phyloP scores from a whole-genome alignment of 495 filamentous ascomycete species.

The Hyaloscypha hepaticicola region DNA sequence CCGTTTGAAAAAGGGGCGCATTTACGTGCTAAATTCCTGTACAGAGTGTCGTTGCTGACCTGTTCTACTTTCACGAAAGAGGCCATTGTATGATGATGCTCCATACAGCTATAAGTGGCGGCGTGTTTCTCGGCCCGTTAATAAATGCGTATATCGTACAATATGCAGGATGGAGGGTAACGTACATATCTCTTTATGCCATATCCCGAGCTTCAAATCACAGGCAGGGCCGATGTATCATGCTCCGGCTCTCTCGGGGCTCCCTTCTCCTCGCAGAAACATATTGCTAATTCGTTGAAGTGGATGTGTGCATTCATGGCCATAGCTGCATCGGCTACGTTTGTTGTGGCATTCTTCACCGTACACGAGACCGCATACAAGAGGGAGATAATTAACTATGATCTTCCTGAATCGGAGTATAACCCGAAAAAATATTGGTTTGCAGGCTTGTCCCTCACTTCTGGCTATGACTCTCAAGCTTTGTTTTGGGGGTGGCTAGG shows the following conservation, averaged over 20 bases:
- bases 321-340: conserved; percentile 37
- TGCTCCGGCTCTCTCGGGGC: too few relatives aligned
- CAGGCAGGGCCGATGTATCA: too few relatives aligned
- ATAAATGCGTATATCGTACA: conserved; percentile 43
- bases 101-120: conserved; percentile 19
- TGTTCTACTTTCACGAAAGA: conserved; percentile 45
- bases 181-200: too few relatives aligned
- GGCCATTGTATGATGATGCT: conserved; percentile 38
- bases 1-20: too few relatives aligned
- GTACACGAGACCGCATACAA: conserved; percentile 43
- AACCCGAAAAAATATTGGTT: conserved; percentile 8
- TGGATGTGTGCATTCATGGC: conserved; percentile 42
- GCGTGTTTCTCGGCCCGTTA: conserved; percentile 42
- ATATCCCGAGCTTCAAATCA: too few relatives aligned
- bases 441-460: conserved; percentile 8
- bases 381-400: conserved; percentile 24
- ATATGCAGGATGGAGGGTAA: conserved; percentile 41
- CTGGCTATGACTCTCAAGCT: conserved; percentile 13
- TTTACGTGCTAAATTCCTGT: not conserved
- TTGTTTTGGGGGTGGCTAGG: conserved; percentile 10
- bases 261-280: too few relatives aligned
- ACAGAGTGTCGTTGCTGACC: conserved; percentile 39
- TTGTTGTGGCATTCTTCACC: conserved; percentile 39
- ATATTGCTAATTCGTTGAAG: too few relatives aligned
- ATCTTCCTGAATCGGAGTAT: conserved; percentile 7